Percentiles rank a stretch among this genome's conserved stretches.
phyloP scores from a whole-genome alignment of 805 yeast genomes.

The Candida odintsovae region DNA sequence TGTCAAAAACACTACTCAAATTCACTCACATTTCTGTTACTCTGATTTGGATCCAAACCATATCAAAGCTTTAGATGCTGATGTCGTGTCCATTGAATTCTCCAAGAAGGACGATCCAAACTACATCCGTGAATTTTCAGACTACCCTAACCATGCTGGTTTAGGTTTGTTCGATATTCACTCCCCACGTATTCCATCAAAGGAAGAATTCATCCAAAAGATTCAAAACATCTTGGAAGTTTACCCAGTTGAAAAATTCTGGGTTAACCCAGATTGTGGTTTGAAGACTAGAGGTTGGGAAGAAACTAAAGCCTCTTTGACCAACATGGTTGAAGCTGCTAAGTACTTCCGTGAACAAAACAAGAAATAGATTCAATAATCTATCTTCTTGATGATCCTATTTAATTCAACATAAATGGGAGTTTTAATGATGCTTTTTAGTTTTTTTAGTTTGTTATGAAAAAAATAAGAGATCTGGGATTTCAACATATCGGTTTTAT shows the following conservation, averaged over 20 bases:
- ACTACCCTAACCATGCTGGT: constrained; percentile 99
- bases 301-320: constrained; percentile 90
- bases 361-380: constrained; percentile 14
- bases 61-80: constrained; percentile 99
- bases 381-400: not conserved
- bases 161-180: constrained; percentile 98
- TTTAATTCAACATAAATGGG: constrained; percentile 1
- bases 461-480: constrained; percentile 1
- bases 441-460: constrained; percentile 1
- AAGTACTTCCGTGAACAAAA: constrained; percentile 74
- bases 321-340: constrained; percentile 99
- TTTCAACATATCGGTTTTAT: constrained; percentile 2
- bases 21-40: constrained; percentile 99
- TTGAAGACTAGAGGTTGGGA: constrained; percentile 99
- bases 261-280: constrained; percentile 99
- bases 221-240: constrained; percentile 92
- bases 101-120: constrained; percentile 99
- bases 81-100: constrained; percentile 98
- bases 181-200: constrained; percentile 99
- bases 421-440: not conserved
- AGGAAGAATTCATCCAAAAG: constrained; percentile 92
- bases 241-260: constrained; percentile 96
- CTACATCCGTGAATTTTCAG: constrained; percentile 95
- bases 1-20: constrained; percentile 91
- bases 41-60: constrained; percentile 99